phyloP scores from a whole-genome alignment of 2,329 filamentous ascomycete genomes.

The Ceratocystis harringtonii region DNA sequence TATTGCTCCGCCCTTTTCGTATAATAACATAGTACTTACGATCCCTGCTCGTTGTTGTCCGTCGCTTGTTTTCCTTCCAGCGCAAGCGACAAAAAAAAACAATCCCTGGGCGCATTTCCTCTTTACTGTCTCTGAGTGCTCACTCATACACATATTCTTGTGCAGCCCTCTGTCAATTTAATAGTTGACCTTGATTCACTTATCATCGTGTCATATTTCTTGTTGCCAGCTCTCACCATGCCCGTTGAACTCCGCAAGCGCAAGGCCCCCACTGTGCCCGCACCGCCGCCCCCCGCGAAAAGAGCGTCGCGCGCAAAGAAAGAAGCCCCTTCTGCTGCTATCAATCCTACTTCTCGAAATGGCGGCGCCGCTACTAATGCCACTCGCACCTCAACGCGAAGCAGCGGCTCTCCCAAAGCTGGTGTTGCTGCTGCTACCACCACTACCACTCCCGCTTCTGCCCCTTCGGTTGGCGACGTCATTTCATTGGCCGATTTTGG shows the following conservation, averaged over 20 bases:
- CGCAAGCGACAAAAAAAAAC: constrained; percentile 11
- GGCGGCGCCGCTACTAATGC: neutral
- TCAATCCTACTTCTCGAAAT: neutral
- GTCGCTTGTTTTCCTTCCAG: constrained; percentile 18
- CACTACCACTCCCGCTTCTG: neutral
- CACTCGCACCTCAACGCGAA: neutral
- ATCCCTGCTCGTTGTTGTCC: neutral
- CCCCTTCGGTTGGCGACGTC: constrained; percentile 35
- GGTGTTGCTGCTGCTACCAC: neutral
- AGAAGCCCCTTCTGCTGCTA: constrained; percentile 21
- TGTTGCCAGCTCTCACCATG: constrained; percentile 28
- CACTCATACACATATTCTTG: neutral
- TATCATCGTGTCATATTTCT: neutral
- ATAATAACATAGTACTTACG: neutral
- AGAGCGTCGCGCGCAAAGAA: constrained; percentile 25
- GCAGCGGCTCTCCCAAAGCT: neutral
- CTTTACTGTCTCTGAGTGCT: constrained; percentile 6
- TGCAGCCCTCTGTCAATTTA: neutral
- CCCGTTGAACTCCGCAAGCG: constrained; percentile 46
- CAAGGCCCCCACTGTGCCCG: constrained; percentile 37
- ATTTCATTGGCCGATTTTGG: constrained; percentile 46
- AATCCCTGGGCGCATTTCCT: constrained; percentile 19
- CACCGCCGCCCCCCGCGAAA: constrained; percentile 29
- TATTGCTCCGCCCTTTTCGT: neutral
- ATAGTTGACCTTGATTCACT: neutral